phyloP scores from a whole-genome alignment of 805 yeast species.

The Maudiozyma pseudohumilis region DNA sequence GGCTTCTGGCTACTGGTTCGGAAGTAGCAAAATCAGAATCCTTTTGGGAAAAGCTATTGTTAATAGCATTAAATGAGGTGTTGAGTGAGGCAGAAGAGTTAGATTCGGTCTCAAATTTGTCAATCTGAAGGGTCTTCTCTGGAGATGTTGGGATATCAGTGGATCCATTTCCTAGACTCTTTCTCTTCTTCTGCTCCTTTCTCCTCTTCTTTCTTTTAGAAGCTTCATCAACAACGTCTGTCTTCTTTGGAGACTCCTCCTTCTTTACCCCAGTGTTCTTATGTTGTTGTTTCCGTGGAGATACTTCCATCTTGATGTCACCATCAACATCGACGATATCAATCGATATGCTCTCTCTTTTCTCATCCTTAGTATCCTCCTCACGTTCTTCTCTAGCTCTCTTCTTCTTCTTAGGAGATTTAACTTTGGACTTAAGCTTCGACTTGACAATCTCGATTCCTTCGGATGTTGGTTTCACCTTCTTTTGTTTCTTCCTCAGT shows the following conservation, averaged over 20 bases:
- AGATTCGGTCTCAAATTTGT: constrained; percentile 18
- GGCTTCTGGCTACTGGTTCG: constrained; percentile 1
- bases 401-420: constrained; percentile 9
- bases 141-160: constrained; percentile 14
- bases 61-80: background rate
- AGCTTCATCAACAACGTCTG: background rate
- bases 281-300: background rate
- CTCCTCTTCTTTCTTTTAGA: constrained; percentile 3
- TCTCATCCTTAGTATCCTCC: constrained; percentile 2
- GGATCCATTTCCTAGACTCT: background rate
- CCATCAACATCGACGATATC: constrained; percentile 6
- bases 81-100: constrained; percentile 11
- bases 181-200: constrained; percentile 6
- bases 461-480: constrained; percentile 13
- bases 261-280: constrained; percentile 1
- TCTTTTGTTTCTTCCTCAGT: constrained; percentile 29
- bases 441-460: constrained; percentile 6
- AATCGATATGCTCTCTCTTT: background rate
- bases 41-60: background rate
- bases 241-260: background rate
- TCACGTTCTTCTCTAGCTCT: constrained; percentile 3
- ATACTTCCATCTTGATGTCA: constrained; percentile 5
- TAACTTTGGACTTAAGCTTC: background rate
- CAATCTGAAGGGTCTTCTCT: constrained; percentile 18
- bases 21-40: background rate